Evolutionary conservation across 345 rosid genomes (phyloP).

Genomic region (Eucalyptus grandis): DNA sequence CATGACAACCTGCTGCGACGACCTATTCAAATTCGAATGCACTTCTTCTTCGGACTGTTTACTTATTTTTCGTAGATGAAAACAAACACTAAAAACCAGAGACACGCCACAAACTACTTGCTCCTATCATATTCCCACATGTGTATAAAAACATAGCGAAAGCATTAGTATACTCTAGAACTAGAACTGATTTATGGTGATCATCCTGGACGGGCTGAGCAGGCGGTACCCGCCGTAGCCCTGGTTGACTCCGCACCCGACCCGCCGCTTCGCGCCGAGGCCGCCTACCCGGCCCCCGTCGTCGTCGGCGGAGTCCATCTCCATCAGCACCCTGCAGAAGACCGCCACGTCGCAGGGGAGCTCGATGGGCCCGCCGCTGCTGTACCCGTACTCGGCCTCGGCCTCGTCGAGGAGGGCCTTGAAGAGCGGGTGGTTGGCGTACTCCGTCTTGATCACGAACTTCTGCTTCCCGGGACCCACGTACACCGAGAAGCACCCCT

Average conservation of each 20-base stretch:
- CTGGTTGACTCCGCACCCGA: constrained; percentile 17
- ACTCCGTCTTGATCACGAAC: constrained; percentile 42
- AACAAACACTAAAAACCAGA: neutral
- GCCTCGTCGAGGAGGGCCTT: constrained; percentile 54
- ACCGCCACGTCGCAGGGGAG: constrained; percentile 55
- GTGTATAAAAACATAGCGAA: neutral
- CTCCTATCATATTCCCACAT: neutral
- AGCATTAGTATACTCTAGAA: neutral
- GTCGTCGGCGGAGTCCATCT: neutral
- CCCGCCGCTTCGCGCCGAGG: neutral
- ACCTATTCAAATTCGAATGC: neutral
- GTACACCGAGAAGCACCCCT: constrained; percentile 58
- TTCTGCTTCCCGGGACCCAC: constrained; percentile 50
- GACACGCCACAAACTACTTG: neutral
- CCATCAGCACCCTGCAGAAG: constrained; percentile 33
- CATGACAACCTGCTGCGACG: neutral
- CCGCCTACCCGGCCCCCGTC: neutral
- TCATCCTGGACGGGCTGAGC: constrained; percentile 16
- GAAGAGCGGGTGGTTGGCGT: constrained; percentile 53
- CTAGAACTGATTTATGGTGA: constrained; percentile 12
- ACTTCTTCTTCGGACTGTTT: neutral
- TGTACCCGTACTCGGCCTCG: constrained; percentile 52
- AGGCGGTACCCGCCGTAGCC: constrained; percentile 10
- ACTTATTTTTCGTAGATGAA: neutral
- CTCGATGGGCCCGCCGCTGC: constrained; percentile 42